Evolutionary conservation across 2,329 filamentous ascomycete genomes (phyloP).

Genomic region (Myotisia sp.): DNA sequence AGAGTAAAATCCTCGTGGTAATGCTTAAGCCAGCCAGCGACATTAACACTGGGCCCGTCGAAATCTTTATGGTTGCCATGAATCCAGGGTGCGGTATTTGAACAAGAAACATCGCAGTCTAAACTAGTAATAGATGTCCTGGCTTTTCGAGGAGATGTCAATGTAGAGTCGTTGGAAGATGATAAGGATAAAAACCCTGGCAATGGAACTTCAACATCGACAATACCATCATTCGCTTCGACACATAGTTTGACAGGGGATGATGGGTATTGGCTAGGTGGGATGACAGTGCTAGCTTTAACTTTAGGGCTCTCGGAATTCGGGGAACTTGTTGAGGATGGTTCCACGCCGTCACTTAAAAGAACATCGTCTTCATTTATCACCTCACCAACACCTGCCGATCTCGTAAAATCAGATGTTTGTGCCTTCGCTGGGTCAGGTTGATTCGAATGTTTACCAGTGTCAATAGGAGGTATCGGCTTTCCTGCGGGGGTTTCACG

Average conservation of each 20-base stretch:
- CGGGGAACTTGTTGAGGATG: not conserved
- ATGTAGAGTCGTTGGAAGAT: slow-evolving; percentile 33
- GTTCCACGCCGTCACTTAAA: not conserved
- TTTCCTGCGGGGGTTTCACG: slow-evolving; percentile 19
- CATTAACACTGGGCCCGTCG: slow-evolving; percentile 38
- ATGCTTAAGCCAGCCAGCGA: slow-evolving; percentile 42
- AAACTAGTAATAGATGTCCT: slow-evolving; percentile 39
- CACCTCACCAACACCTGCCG: not conserved
- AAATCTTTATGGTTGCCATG: slow-evolving; percentile 21
- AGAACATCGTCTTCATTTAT: not conserved
- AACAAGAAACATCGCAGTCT: slow-evolving; percentile 34
- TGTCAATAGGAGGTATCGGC: not conserved
- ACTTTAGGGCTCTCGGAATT: not conserved
- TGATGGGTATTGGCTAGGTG: slow-evolving; percentile 19
- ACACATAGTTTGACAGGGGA: slow-evolving; percentile 40
- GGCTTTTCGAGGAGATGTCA: slow-evolving; percentile 29
- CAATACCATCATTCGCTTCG: slow-evolving; percentile 41
- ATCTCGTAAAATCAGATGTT: not conserved
- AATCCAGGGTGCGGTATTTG: slow-evolving; percentile 24
- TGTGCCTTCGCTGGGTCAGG: not conserved
- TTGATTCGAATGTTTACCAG: too few relatives aligned
- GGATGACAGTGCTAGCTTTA: not conserved
- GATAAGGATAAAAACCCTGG: slow-evolving; percentile 37
- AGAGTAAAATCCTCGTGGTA: slow-evolving; percentile 47
- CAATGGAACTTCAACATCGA: slow-evolving; percentile 45